These are phyloP conservation scores for Auricularia auricula-judae DNA, from an alignment of 768 basidiomycete genomes.

Conservation along the genomic window DNA sequence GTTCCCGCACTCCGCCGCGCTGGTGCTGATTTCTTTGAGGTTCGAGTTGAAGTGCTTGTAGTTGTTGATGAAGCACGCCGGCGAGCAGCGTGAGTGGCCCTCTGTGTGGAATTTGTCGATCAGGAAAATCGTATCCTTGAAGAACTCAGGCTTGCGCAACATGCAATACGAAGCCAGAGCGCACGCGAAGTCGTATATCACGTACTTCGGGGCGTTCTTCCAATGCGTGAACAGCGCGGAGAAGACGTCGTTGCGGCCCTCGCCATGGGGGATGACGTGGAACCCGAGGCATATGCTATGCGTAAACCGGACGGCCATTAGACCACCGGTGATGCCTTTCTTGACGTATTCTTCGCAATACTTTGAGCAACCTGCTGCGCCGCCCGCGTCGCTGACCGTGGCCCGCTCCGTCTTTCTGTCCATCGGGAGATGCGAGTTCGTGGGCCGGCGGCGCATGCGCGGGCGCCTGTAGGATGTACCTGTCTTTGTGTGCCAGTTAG, in stretches of 20 bases:
- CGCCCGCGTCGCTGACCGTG: background rate
- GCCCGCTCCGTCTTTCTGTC: background rate
- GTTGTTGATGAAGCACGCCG: slow-evolving; percentile 20
- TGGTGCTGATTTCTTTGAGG: slow-evolving; percentile 16
- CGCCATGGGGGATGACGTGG: slow-evolving; percentile 19
- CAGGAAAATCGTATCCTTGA: slow-evolving; percentile 22
- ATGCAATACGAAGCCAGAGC: slow-evolving; percentile 23
- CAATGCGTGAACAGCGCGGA: slow-evolving; percentile 26
- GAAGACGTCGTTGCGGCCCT: slow-evolving; percentile 30
- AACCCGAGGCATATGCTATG: background rate
- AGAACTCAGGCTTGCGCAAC: slow-evolving; percentile 19
- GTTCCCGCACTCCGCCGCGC: slow-evolving; percentile 23
- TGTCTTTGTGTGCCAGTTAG: background rate
- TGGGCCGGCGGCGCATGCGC: background rate
- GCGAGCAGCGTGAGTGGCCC: slow-evolving; percentile 23
- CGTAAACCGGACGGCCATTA: background rate
- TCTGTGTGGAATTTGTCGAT: slow-evolving; percentile 25
- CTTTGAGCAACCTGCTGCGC: background rate
- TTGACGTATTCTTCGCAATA: background rate
- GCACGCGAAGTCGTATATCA: slow-evolving; percentile 26
- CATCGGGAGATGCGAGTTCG: background rate
- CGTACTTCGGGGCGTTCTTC: slow-evolving; percentile 15
- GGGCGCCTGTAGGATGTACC: background rate
- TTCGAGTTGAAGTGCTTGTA: slow-evolving; percentile 15
- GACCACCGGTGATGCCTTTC: background rate